A percentile compares a stretch with the other conserved stretches of the same genome.
Conservation (phyloP, 345 rosid genomes). For the Nasturtium officinale region DNA sequence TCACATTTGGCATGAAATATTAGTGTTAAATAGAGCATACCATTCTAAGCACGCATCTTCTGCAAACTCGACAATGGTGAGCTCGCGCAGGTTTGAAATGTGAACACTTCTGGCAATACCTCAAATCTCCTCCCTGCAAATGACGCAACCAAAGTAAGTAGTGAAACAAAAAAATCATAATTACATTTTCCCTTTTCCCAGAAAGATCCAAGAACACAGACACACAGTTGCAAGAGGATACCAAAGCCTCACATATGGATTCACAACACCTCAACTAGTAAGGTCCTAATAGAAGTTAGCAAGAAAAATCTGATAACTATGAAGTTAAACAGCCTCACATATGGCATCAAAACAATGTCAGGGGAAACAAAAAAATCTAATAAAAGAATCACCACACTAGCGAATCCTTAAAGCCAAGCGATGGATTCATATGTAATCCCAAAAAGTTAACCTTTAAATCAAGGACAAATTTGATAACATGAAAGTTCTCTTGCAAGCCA, state of each 20-base stretch:
- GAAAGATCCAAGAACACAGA: slow-evolving; percentile 4
- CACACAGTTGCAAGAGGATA: background rate
- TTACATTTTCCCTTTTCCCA: background rate
- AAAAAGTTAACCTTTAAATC: slow-evolving; percentile 18
- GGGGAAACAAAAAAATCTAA: background rate
- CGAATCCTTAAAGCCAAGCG: background rate
- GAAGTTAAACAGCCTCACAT: background rate
- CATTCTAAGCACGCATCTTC: slow-evolving; percentile 89
- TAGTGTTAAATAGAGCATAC: slow-evolving; percentile 47
- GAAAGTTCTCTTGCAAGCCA: slow-evolving; percentile 7
- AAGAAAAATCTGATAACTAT: background rate
- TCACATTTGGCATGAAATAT: slow-evolving; percentile 23
- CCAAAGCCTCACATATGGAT: slow-evolving; percentile 4
- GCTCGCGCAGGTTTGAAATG: slow-evolving; percentile 90
- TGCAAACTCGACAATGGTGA: slow-evolving; percentile 93
- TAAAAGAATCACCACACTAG: background rate
- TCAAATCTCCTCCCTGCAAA: slow-evolving; percentile 89
- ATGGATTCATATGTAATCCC: background rate
- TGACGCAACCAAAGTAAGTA: slow-evolving; percentile 14
- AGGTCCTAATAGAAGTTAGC: background rate
- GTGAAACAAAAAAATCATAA: slow-evolving; percentile 9
- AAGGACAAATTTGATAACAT: slow-evolving; percentile 2
- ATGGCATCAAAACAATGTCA: background rate
- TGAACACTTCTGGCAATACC: slow-evolving; percentile 91
- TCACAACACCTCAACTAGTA: slow-evolving; percentile 8